Conservation (phyloP, 257 asterid species). For the Solanum ossicruentum region DNA sequence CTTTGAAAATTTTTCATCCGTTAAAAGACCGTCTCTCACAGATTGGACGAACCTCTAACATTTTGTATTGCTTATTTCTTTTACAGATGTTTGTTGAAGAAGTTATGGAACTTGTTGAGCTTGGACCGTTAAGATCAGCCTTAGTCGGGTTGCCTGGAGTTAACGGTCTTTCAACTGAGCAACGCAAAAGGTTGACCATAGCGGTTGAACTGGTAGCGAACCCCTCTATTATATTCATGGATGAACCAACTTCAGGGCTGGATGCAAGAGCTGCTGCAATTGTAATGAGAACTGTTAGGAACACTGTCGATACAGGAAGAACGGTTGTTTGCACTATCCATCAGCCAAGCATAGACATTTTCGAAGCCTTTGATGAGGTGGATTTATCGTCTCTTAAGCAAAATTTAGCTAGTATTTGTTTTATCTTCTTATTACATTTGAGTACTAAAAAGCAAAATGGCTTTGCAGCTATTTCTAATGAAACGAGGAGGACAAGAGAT, state of each 20-base stretch:
- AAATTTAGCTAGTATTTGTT: not conserved
- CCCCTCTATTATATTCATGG: slow-evolving; percentile 69
- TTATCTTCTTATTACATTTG: not conserved
- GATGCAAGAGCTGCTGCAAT: slow-evolving; percentile 76
- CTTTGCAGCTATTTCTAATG: slow-evolving; percentile 32
- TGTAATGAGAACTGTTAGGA: slow-evolving; percentile 57
- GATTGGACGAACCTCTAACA: not conserved
- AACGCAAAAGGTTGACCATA: slow-evolving; percentile 57
- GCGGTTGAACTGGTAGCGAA: slow-evolving; percentile 61
- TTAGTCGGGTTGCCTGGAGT: slow-evolving; percentile 58
- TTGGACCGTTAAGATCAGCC: slow-evolving; percentile 30
- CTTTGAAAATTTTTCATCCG: not conserved
- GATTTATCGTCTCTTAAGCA: not conserved
- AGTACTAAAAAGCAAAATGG: not conserved
- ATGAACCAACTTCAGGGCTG: slow-evolving; percentile 61
- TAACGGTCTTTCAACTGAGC: slow-evolving; percentile 60
- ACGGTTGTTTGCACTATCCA: slow-evolving; percentile 71
- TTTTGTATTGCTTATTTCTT: not conserved
- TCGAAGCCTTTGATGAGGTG: slow-evolving; percentile 63
- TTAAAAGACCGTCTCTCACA: not conserved
- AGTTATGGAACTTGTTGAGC: slow-evolving; percentile 64
- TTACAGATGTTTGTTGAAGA: slow-evolving; percentile 36
- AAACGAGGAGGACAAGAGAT: slow-evolving; percentile 71
- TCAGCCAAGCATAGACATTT: slow-evolving; percentile 64
- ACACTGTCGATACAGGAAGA: slow-evolving; percentile 56